Conservation (phyloP, 2,329 filamentous ascomycete species). For the Cordyceps sp. region DNA sequence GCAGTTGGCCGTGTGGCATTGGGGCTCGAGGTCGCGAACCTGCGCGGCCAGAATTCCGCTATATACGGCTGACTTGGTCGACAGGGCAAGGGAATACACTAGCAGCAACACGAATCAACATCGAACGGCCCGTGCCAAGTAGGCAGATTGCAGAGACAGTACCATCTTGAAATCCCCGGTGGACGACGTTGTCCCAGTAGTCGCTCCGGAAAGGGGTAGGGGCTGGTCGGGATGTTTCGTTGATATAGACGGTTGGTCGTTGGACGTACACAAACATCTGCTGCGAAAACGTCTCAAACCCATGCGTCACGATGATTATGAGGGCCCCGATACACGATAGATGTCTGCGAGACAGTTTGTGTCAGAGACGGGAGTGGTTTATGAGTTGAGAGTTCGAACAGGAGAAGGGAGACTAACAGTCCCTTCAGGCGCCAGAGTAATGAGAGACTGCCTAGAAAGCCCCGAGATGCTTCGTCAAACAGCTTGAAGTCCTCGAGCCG, state of each 20-base stretch:
- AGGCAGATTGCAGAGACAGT: neutral
- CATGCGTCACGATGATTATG: constrained; percentile 17
- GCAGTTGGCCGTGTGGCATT: constrained; percentile 17
- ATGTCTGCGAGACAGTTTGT: constrained; percentile 15
- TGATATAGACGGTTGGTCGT: constrained; percentile 7
- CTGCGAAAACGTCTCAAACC: constrained; percentile 22
- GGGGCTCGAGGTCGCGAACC: constrained; percentile 9
- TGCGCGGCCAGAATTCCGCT: constrained; percentile 17
- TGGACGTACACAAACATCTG: constrained; percentile 19
- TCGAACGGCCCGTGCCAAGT: neutral
- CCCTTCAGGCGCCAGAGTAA: constrained; percentile 19
- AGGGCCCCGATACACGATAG: constrained; percentile 20
- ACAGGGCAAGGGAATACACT: constrained; percentile 11
- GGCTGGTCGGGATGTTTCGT: constrained; percentile 5
- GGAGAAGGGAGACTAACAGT: constrained; percentile 8
- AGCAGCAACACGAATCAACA: neutral
- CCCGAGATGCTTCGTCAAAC: constrained; percentile 20
- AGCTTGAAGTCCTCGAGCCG: constrained; percentile 20
- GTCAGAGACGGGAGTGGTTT: too few species aligned
- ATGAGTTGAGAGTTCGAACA: constrained; percentile 2
- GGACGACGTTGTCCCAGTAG: constrained; percentile 16
- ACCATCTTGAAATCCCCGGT: constrained; percentile 6
- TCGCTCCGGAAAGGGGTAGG: constrained; percentile 16
- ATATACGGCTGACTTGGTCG: constrained; percentile 21
- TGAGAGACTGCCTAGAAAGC: constrained; percentile 16